Conservation (phyloP, 768 basidiomycete genomes). For the Kwoniella sp. region DNA sequence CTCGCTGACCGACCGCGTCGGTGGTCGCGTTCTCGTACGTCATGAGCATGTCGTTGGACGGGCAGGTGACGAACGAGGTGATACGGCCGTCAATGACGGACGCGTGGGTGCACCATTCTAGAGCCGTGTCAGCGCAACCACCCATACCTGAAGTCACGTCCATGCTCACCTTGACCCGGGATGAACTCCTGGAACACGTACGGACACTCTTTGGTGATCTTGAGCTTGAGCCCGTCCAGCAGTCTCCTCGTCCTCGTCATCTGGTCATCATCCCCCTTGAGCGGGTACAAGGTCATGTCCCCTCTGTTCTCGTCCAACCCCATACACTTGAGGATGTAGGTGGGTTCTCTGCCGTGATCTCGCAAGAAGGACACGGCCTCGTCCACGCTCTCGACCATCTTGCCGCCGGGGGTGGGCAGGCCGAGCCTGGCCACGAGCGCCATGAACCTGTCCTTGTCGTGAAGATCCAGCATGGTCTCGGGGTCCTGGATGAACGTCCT, state of each 20-base stretch:
- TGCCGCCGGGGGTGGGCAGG: constrained; percentile 34
- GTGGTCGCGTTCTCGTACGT: constrained; percentile 47
- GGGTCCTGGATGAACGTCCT: constrained; percentile 46
- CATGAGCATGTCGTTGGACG: constrained; percentile 51
- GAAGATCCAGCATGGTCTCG: constrained; percentile 41
- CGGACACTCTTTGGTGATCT: constrained; percentile 38
- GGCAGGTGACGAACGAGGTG: constrained; percentile 49
- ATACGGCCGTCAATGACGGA: constrained; percentile 45
- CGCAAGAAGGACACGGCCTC: constrained; percentile 37
- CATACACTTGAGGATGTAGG: constrained; percentile 48
- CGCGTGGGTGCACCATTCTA: constrained; percentile 51
- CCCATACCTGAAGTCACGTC: too few relatives aligned
- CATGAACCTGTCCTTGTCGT: constrained; percentile 50
- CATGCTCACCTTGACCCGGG: constrained; percentile 42
- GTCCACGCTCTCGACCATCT: constrained; percentile 32
- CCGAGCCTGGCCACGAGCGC: constrained; percentile 40
- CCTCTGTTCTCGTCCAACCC: constrained; percentile 48
- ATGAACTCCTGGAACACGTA: constrained; percentile 51
- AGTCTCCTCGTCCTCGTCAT: constrained; percentile 25
- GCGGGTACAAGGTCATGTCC: constrained; percentile 46
- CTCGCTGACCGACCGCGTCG: constrained; percentile 28
- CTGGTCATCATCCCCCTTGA: constrained; percentile 34
- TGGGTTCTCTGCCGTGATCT: constrained; percentile 21
- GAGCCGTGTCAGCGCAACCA: background rate
- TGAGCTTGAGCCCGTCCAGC: constrained; percentile 28